These are phyloP conservation scores for Phytopythium delawarense DNA, from an alignment of 352 stramenopile species.

Conservation along the genomic window DNA sequence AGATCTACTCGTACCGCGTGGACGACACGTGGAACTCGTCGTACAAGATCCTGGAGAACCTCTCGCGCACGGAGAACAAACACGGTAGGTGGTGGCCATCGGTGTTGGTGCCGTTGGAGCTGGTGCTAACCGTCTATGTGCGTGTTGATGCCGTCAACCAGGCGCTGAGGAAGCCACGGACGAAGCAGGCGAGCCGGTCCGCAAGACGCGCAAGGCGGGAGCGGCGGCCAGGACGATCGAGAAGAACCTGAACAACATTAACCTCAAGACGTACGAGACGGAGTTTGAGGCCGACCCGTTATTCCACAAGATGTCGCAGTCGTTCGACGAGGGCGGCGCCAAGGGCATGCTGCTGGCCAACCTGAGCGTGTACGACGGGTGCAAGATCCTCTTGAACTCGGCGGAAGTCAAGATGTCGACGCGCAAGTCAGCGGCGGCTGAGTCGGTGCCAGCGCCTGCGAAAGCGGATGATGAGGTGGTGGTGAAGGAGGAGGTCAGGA, in stretches of 20 bases:
- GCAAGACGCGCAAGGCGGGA: conserved; percentile 41
- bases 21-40: conserved; percentile 97
- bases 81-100: conserved; percentile 14
- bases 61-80: conserved; percentile 86
- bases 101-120: not conserved
- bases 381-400: conserved; percentile 82
- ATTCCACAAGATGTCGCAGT: conserved; percentile 92
- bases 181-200: conserved; percentile 20
- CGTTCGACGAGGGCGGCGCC: conserved; percentile 89
- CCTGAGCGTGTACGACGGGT: conserved; percentile 85
- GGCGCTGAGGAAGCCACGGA: conserved; percentile 20
- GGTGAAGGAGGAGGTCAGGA: conserved; percentile 9
- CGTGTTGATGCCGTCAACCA: not conserved
- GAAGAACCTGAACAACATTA: conserved; percentile 87
- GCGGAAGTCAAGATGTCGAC: conserved; percentile 65
- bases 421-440: conserved; percentile 32
- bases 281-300: conserved; percentile 89
- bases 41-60: conserved; percentile 97
- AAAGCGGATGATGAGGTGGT: conserved; percentile 10
- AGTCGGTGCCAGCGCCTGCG: conserved; percentile 14
- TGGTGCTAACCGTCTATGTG: not conserved
- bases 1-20: conserved; percentile 99
- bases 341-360: conserved; percentile 93
- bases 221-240: conserved; percentile 72
- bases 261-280: conserved; percentile 80